These are phyloP conservation scores for Russula vinacea DNA, from an alignment of 768 basidiomycete species.

Conservation along the genomic window DNA sequence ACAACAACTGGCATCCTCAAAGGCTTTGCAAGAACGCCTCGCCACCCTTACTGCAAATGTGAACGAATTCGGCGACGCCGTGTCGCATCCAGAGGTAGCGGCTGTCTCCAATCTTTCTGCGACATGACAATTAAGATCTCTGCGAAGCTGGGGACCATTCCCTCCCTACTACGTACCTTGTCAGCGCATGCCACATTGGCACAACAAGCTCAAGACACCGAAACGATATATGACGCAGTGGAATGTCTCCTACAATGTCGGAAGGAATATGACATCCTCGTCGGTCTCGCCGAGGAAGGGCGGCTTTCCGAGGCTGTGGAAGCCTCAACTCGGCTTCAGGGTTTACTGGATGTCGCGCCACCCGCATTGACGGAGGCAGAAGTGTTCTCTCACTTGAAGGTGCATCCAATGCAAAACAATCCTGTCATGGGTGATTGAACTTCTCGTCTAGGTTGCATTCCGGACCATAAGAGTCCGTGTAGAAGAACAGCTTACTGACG, in stretches of 20 bases:
- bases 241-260: constrained; percentile 55
- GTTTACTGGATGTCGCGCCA: constrained; percentile 48
- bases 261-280: constrained; percentile 45
- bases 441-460: constrained; percentile 48
- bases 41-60: constrained; percentile 52
- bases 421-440: neutral
- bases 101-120: constrained; percentile 11
- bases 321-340: constrained; percentile 44
- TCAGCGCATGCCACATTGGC: constrained; percentile 59
- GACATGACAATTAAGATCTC: constrained; percentile 26
- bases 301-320: constrained; percentile 61
- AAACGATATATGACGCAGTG: constrained; percentile 49
- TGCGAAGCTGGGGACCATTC: constrained; percentile 63
- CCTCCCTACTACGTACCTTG: constrained; percentile 53
- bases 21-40: constrained; percentile 60
- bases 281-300: constrained; percentile 51
- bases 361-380: constrained; percentile 48
- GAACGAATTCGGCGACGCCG: constrained; percentile 45
- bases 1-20: constrained; percentile 57
- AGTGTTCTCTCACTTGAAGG: constrained; percentile 58
- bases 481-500: constrained; percentile 71
- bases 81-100: constrained; percentile 61
- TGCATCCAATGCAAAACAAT: constrained; percentile 37
- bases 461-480: constrained; percentile 53
- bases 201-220: constrained; percentile 58